phyloP scores from a whole-genome alignment of 345 rosid species.

The Conringia planisiliqua region DNA sequence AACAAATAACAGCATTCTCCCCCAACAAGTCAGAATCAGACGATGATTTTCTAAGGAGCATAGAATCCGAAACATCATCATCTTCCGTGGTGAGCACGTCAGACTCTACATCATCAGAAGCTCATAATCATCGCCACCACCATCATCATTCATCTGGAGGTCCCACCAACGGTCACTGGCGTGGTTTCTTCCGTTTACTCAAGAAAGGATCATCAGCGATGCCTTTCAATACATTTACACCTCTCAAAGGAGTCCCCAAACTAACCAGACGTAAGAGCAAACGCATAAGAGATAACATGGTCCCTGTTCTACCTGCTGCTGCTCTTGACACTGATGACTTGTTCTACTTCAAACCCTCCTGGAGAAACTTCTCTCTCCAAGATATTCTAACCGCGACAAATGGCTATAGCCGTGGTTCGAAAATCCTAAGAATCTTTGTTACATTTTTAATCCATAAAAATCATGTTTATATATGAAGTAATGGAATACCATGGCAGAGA shows the following conservation, averaged over 20 bases:
- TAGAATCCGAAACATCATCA: slow-evolving; percentile 41
- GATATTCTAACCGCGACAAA: slow-evolving; percentile 74
- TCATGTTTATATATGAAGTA: neutral
- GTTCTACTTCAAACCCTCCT: slow-evolving; percentile 56
- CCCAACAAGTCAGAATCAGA: slow-evolving; percentile 13
- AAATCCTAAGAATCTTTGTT: neutral
- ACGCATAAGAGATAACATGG: slow-evolving; percentile 54
- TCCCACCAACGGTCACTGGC: slow-evolving; percentile 40
- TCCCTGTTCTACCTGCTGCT: slow-evolving; percentile 40
- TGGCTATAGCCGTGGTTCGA: slow-evolving; percentile 61
- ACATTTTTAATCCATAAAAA: neutral
- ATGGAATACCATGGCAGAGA: slow-evolving; percentile 40
- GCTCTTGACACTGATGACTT: slow-evolving; percentile 63
- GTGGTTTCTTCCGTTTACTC: slow-evolving; percentile 51
- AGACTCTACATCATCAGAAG: slow-evolving; percentile 40
- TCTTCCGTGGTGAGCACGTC: slow-evolving; percentile 56
- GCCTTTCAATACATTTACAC: slow-evolving; percentile 45
- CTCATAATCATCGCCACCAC: slow-evolving; percentile 18
- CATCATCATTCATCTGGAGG: slow-evolving; percentile 10
- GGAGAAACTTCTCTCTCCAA: slow-evolving; percentile 69
- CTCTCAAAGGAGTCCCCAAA: slow-evolving; percentile 48
- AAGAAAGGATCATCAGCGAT: slow-evolving; percentile 57
- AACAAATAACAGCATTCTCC: neutral
- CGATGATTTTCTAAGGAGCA: slow-evolving; percentile 38
- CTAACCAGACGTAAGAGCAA: slow-evolving; percentile 65